Percentiles rank a stretch among this genome's conserved stretches.
Conservation (phyloP, 345 rosid species). For the Dimocarpus longan region DNA sequence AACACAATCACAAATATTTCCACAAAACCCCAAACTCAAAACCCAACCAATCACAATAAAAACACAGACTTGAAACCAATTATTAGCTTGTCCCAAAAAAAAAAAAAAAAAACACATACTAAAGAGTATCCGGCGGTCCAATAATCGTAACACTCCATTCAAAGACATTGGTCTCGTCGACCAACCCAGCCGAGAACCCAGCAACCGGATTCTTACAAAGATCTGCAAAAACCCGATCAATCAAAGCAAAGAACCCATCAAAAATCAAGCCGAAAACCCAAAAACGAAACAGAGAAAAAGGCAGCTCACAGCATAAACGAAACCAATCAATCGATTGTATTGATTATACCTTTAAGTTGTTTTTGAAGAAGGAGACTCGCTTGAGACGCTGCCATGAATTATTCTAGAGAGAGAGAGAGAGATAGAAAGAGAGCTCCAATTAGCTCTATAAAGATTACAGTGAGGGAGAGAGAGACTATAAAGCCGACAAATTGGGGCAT, state of each 20-base stretch:
- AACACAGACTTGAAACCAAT: background rate
- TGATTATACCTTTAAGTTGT: conserved; percentile 73
- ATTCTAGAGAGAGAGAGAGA: conserved; percentile 16
- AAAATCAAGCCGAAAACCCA: conserved; percentile 10
- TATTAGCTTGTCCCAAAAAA: conserved; percentile 3
- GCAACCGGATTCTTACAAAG: conserved; percentile 95
- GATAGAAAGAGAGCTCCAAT: background rate
- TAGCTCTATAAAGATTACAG: background rate
- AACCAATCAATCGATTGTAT: background rate
- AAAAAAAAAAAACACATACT: conserved; percentile 44
- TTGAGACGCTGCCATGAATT: conserved; percentile 56
- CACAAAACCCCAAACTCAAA: conserved; percentile 8
- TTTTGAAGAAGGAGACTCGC: conserved; percentile 95
- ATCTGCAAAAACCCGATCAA: conserved; percentile 61
- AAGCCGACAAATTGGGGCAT: conserved; percentile 9
- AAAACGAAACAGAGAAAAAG: background rate
- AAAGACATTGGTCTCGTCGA: conserved; percentile 86
- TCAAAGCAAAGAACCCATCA: conserved; percentile 10
- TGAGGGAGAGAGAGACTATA: background rate
- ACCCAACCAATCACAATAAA: background rate
- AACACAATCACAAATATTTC: conserved; percentile 9
- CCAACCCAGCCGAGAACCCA: conserved; percentile 98
- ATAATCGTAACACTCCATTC: conserved; percentile 96
- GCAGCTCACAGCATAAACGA: background rate
- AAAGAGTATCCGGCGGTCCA: conserved; percentile 96